Percentiles rank a stretch among this genome's conserved stretches.
phyloP scores from a whole-genome alignment of 2,329 filamentous ascomycete genomes.

The Botryotinia narcissicola region DNA sequence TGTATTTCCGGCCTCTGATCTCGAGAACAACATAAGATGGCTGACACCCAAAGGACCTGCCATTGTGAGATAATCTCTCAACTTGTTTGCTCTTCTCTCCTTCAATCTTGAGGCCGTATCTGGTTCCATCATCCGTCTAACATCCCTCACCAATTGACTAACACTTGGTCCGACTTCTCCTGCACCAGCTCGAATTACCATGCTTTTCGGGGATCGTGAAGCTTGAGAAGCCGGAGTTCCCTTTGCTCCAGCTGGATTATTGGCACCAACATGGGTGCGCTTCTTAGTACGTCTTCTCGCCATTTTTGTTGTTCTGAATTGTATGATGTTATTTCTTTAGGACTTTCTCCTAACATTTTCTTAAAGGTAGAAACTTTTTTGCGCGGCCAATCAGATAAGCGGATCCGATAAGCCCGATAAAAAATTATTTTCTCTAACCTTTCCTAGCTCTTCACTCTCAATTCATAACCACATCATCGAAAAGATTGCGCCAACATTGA shows the following conservation, averaged over 20 bases:
- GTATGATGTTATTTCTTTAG: constrained; percentile 22
- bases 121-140: constrained; percentile 92
- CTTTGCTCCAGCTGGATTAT: constrained; percentile 47
- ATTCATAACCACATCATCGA: neutral
- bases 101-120: constrained; percentile 86
- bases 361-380: constrained; percentile 26
- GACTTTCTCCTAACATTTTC: constrained; percentile 15
- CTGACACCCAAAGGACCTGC: constrained; percentile 89
- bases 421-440: constrained; percentile 29
- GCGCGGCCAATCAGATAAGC: constrained; percentile 33
- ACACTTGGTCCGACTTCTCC: constrained; percentile 89
- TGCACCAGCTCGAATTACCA: constrained; percentile 97
- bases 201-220: constrained; percentile 79
- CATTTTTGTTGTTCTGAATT: constrained; percentile 51
- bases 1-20: constrained; percentile 85
- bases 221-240: constrained; percentile 56
- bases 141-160: constrained; percentile 86
- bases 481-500: neutral
- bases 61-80: constrained; percentile 94
- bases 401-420: constrained; percentile 38
- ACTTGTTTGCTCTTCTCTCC: constrained; percentile 82
- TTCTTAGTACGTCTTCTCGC: constrained; percentile 81
- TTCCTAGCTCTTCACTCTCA: neutral
- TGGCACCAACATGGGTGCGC: constrained; percentile 75
- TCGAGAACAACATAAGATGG: constrained; percentile 89